Percentiles rank a stretch among this genome's conserved stretches.
phyloP scores from a whole-genome alignment of 1,284 basidiomycete species.

The Vanrija humicola region DNA sequence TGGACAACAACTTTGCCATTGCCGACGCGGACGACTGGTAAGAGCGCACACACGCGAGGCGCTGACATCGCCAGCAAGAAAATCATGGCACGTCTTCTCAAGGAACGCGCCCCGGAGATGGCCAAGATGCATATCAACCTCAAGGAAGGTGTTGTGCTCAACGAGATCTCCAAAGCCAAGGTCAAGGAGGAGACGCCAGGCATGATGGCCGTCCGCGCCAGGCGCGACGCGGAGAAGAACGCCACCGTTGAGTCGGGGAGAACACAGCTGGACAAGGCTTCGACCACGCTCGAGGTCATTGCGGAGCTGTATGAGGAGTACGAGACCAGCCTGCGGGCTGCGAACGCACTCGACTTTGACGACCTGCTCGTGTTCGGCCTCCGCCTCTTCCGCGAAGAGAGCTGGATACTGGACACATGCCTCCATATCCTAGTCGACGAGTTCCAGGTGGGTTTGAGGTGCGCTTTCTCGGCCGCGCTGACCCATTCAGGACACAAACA shows the following conservation, averaged over 20 bases:
- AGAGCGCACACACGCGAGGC: slow-evolving; percentile 22
- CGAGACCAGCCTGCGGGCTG: slow-evolving; percentile 59
- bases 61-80: slow-evolving; percentile 58
- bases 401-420: slow-evolving; percentile 61
- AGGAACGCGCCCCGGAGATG: slow-evolving; percentile 56
- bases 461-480: not conserved
- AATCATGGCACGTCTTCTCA: slow-evolving; percentile 62
- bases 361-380: slow-evolving; percentile 76
- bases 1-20: slow-evolving; percentile 74
- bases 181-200: slow-evolving; percentile 62
- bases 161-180: slow-evolving; percentile 76
- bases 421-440: slow-evolving; percentile 83
- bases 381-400: slow-evolving; percentile 62
- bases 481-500: slow-evolving; percentile 74
- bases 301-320: slow-evolving; percentile 64
- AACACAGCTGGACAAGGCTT: slow-evolving; percentile 19
- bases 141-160: slow-evolving; percentile 60
- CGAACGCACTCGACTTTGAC: slow-evolving; percentile 83
- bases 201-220: slow-evolving; percentile 49
- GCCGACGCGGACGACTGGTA: slow-evolving; percentile 79
- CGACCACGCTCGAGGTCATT: slow-evolving; percentile 25
- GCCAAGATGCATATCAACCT: slow-evolving; percentile 56
- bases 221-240: slow-evolving; percentile 32
- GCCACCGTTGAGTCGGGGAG: not conserved
- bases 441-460: slow-evolving; percentile 57